Base-by-base conservation (phyloP, 176 grass and related monocot species). In the Oryza glaberrima region DNA sequence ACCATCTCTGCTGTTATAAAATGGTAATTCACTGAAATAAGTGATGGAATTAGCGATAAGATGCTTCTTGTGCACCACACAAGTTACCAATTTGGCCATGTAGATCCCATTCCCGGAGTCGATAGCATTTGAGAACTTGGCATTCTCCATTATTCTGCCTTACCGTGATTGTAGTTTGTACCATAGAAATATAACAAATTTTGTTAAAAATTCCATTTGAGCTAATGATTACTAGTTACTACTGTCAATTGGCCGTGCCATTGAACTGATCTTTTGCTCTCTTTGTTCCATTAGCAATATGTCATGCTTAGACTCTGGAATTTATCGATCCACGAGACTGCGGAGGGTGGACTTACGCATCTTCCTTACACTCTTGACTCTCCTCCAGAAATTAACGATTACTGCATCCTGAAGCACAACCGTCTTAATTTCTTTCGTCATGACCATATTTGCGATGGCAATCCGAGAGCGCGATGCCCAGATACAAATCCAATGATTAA, bases 21-120 rank as follows among this genome's bases (percentile, higher is more conserved):
- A 75, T 87, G 85, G 19, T 46, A 69, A 22, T 82, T 85, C 30
- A 73, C 30, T 2, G 51, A 77, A 87, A 88, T 90, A 93, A 85
- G 81, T 65, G 66, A 91, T 69, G 67, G 48, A 84, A 26, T 77
- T 73, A 56, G 79, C 34, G 79, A 70, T 63, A 82, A 77, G 63
- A 60, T 77, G 78, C 81, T 81, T 75, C 45, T 76, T 75, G 69
- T 70, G 6, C 30, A 44, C 56, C 70, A 67, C 60, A 44, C 11
- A 72, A 84, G 36, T 84, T 85, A 77, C 43, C 11, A 60, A 85
- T 26, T 85, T 85, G 82, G 56, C n/a, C 49, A 49, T 76, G 64
- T 81, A 81, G 82, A 77, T 71, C 65, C 44, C 30, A 77, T 71
- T 65, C 65, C 65, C n/a, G 1, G 73, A 79, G 38, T 43, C 15